A percentile compares a stretch with the other conserved stretches of the same genome.
These are phyloP conservation scores for Xylaria cubensis DNA, from an alignment of 495 filamentous ascomycete genomes.

Conservation along the genomic window DNA sequence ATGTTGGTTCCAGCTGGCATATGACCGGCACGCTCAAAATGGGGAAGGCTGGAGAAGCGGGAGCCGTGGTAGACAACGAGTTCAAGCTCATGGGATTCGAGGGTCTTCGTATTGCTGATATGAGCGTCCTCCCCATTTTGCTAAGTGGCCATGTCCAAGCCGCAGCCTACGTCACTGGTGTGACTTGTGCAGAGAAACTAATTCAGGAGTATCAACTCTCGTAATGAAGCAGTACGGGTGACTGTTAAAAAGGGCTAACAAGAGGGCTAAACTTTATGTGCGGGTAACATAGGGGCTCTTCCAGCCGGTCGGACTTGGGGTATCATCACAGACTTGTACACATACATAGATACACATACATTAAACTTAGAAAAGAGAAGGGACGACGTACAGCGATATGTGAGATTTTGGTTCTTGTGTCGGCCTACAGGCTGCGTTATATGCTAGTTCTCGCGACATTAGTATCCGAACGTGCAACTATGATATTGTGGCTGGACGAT, in stretches of 20 bases:
- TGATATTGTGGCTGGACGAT: background rate
- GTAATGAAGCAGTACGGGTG: background rate
- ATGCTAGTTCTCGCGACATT: background rate
- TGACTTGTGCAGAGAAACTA: slow-evolving; percentile 52
- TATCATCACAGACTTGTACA: background rate
- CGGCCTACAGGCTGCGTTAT: background rate
- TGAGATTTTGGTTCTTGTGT: background rate
- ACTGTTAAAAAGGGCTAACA: background rate
- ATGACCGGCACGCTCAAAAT: slow-evolving; percentile 69
- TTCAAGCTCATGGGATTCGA: slow-evolving; percentile 64
- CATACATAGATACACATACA: no score
- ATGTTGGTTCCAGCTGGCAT: slow-evolving; percentile 55
- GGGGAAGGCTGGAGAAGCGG: slow-evolving; percentile 55
- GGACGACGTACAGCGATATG: background rate
- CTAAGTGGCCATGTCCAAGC: slow-evolving; percentile 43
- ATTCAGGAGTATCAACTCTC: slow-evolving; percentile 47
- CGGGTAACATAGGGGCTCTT: background rate
- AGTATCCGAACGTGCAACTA: no score
- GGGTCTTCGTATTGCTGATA: slow-evolving; percentile 66
- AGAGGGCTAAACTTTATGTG: no score
- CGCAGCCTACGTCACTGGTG: slow-evolving; percentile 46
- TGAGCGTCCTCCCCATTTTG: slow-evolving; percentile 69
- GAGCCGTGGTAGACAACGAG: slow-evolving; percentile 61
- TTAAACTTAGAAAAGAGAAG: background rate
- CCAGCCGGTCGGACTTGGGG: background rate